phyloP scores from a whole-genome alignment of 176 grass and related monocot genomes.

The Puccinellia tenuiflora region DNA sequence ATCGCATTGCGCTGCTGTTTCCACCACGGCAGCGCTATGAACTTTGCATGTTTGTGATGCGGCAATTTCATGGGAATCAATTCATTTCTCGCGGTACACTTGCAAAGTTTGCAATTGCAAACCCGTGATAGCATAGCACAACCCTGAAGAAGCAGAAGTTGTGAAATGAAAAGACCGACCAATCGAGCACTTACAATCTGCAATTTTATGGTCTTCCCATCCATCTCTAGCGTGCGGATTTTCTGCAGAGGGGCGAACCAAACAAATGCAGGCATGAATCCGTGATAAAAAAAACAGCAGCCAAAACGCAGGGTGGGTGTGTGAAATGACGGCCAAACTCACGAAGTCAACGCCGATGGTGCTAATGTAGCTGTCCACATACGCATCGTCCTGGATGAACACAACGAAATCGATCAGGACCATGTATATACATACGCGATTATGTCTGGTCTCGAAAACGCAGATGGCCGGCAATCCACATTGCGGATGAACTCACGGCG shows the following conservation, averaged over 20 bases:
- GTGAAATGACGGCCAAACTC: constrained; percentile 5
- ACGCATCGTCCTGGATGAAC: constrained; percentile 60
- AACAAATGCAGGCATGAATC: background rate
- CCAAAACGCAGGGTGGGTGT: background rate
- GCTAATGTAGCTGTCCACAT: constrained; percentile 73
- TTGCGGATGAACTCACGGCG: constrained; percentile 33
- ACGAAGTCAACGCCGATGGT: constrained; percentile 80
- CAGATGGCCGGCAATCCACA: background rate
- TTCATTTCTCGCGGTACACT: background rate
- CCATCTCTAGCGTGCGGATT: constrained; percentile 65
- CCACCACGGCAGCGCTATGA: background rate
- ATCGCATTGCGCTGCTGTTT: background rate
- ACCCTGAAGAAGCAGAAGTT: background rate
- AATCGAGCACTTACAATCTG: constrained; percentile 55
- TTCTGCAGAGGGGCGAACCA: constrained; percentile 32
- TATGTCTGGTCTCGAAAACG: background rate
- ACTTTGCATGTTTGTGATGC: background rate
- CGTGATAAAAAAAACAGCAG: background rate
- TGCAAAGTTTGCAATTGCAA: background rate
- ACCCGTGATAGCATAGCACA: background rate
- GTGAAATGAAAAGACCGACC: background rate
- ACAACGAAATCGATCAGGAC: background rate
- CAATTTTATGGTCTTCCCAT: constrained; percentile 66
- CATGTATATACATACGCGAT: background rate
- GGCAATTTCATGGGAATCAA: background rate